These are phyloP conservation scores for Crepidotus variabilis DNA, from an alignment of 768 basidiomycete species.

Conservation along the genomic window DNA sequence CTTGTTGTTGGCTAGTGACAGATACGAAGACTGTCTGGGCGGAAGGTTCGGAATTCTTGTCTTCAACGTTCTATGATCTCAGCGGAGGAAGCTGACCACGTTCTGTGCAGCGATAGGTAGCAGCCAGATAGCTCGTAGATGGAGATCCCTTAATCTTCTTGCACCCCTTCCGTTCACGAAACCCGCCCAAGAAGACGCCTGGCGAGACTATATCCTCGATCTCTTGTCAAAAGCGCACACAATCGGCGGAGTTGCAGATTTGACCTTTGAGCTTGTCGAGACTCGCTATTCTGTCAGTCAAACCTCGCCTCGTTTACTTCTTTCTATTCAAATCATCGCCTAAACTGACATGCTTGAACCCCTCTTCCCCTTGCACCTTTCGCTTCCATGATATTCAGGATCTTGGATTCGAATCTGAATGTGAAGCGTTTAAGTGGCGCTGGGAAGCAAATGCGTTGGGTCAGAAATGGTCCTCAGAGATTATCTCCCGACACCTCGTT, in stretches of 20 bases:
- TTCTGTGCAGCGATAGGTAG: slow-evolving; percentile 42
- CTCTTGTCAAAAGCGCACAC: slow-evolving; percentile 58
- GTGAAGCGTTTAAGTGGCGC: slow-evolving; percentile 65
- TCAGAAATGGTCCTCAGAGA: slow-evolving; percentile 60
- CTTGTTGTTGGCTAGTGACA: slow-evolving; percentile 61
- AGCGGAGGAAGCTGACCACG: too few relatives aligned
- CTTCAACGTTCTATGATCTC: too few relatives aligned
- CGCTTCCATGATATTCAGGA: slow-evolving; percentile 42
- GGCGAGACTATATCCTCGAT: slow-evolving; percentile 54
- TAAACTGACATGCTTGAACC: too few relatives aligned
- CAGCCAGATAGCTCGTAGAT: slow-evolving; percentile 63
- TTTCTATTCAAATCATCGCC: background rate
- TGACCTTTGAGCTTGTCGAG: slow-evolving; percentile 56
- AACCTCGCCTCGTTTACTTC: slow-evolving; percentile 7
- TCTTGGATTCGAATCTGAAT: slow-evolving; percentile 57
- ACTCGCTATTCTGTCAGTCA: slow-evolving; percentile 44
- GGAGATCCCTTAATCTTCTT: slow-evolving; percentile 55
- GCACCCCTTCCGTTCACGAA: slow-evolving; percentile 25
- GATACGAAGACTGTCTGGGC: slow-evolving; percentile 74
- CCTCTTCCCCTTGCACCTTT: background rate
- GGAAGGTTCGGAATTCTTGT: slow-evolving; percentile 42
- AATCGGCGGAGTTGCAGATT: slow-evolving; percentile 52
- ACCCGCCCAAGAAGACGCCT: slow-evolving; percentile 52
- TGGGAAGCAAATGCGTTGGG: slow-evolving; percentile 74
- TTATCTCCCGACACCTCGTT: slow-evolving; percentile 76